These are phyloP conservation scores for Smittium mucronatum DNA, from an alignment of 371 early-diverging fungal species.

Conservation along the genomic window DNA sequence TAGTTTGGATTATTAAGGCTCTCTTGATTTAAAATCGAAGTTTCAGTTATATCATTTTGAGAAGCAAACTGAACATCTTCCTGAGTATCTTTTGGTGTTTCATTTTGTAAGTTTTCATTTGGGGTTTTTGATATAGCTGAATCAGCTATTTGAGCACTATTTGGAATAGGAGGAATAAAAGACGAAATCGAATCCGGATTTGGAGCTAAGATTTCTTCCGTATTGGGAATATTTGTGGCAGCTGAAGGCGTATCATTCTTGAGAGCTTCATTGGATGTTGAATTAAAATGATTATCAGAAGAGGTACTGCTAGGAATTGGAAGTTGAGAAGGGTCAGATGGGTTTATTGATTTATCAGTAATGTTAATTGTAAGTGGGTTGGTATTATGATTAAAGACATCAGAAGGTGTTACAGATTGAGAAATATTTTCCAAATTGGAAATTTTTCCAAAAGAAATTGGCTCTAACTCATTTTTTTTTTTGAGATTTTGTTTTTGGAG, in stretches of 20 bases:
- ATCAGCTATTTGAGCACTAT: neutral
- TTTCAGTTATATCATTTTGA: neutral
- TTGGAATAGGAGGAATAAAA: neutral
- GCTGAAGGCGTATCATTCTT: neutral
- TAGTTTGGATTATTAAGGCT: neutral
- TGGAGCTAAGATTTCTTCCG: neutral
- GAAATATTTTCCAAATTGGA: neutral
- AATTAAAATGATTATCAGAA: neutral
- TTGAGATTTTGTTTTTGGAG: neutral
- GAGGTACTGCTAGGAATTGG: neutral
- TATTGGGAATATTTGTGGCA: neutral
- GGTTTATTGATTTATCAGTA: neutral
- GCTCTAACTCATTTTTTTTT: neutral
- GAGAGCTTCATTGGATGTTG: neutral
- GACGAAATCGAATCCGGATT: neutral
- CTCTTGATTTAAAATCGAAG: neutral
- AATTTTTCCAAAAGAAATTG: neutral
- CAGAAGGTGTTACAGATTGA: neutral
- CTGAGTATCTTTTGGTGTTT: neutral
- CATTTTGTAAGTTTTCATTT: neutral
- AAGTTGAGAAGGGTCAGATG: neutral
- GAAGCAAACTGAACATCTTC: neutral
- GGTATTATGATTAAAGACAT: neutral
- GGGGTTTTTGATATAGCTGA: neutral
- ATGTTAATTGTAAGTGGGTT: neutral